A percentile compares a stretch with the other conserved stretches of the same genome.
phyloP scores from a whole-genome alignment of 2,329 filamentous ascomycete genomes.

The Arthrobotrys conoides region DNA sequence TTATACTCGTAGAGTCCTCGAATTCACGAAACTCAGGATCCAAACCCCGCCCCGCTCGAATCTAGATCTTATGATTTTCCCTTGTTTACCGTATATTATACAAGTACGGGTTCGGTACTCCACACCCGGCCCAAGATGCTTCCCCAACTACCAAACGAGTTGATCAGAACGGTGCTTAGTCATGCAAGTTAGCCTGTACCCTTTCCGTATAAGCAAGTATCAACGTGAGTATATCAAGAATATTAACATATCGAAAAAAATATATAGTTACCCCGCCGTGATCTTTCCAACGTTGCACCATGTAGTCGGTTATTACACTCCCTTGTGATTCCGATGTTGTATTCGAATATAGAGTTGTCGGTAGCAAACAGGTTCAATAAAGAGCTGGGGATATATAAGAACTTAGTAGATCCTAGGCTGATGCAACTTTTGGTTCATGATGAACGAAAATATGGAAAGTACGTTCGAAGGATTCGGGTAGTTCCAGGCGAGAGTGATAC shows the following conservation, averaged over 20 bases:
- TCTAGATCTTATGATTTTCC: too few relatives aligned
- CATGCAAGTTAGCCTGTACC: background rate
- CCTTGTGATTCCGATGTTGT: conserved; percentile 9
- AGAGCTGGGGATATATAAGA: background rate
- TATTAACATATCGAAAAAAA: too few relatives aligned
- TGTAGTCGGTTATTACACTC: conserved; percentile 14
- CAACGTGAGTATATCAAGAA: background rate
- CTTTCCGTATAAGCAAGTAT: background rate
- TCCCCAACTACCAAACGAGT: conserved; percentile 8
- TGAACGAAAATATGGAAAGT: background rate
- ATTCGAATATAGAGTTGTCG: background rate
- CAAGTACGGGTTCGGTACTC: background rate
- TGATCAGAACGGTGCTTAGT: background rate
- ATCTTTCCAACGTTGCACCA: conserved; percentile 7
- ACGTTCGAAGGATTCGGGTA: background rate
- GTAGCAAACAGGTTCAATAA: background rate
- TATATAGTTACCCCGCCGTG: conserved; percentile 14
- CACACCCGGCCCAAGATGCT: background rate
- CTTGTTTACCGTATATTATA: too few relatives aligned
- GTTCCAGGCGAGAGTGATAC: background rate
- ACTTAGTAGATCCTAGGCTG: background rate
- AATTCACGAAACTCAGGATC: too few relatives aligned
- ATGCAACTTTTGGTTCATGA: background rate
- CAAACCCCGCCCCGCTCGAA: too few relatives aligned
- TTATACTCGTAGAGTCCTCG: too few relatives aligned